These are phyloP conservation scores for Penicillium cinerascens DNA, from an alignment of 495 filamentous ascomycete genomes.

Conservation along the genomic window DNA sequence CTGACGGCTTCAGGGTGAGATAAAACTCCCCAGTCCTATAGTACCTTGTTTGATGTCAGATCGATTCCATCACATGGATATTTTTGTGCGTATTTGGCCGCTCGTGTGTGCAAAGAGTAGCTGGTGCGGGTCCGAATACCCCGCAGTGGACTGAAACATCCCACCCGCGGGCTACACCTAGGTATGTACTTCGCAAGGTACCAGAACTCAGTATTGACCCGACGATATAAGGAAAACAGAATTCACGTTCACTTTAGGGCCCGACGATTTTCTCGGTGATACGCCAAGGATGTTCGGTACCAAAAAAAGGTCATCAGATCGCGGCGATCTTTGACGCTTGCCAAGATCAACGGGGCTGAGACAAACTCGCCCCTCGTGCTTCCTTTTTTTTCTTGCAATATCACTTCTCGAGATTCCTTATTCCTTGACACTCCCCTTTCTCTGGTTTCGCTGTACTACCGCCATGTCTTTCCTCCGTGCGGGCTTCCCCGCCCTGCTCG, in stretches of 20 bases:
- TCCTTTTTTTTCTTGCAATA: conserved; percentile 3
- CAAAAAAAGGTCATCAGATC: conserved; percentile 7
- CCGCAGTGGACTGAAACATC: background rate
- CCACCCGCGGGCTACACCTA: background rate
- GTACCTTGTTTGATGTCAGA: too few relatives aligned
- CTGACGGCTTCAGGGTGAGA: too few relatives aligned
- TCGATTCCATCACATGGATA: too few relatives aligned
- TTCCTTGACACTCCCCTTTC: background rate
- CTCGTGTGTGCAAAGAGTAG: background rate
- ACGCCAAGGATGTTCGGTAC: background rate
- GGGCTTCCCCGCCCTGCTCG: conserved; percentile 35
- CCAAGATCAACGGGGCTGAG: conserved; percentile 10
- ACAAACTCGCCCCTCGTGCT: background rate
- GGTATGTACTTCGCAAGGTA: background rate
- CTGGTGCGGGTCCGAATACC: background rate
- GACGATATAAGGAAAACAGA: background rate
- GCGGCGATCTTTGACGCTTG: conserved; percentile 5
- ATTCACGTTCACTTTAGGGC: background rate
- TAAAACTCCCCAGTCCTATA: background rate
- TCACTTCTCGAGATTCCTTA: background rate
- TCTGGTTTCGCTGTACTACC: background rate
- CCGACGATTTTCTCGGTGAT: background rate
- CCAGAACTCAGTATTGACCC: background rate
- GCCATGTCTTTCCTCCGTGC: conserved; percentile 31
- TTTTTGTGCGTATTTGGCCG: background rate